Evolutionary conservation across 495 filamentous ascomycete genomes (phyloP), one percentile per base, ranked within the genome.

Genomic region (Penicillium tannophilum): DNA sequence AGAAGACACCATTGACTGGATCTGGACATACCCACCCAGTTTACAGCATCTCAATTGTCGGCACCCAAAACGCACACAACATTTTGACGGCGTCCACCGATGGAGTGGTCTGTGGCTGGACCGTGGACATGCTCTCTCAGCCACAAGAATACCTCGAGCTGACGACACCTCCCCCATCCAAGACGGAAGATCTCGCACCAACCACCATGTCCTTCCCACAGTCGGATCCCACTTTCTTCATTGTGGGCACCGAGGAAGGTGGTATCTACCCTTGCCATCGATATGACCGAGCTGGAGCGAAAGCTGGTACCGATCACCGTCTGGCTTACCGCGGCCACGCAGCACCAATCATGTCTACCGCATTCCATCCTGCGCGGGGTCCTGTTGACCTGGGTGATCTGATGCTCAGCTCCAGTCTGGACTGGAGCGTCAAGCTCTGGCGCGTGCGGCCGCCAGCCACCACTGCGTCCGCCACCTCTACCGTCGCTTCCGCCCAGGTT

Each of bases 341-440:
- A 42, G 94, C 92, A 8, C 94, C 94, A 10, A 91, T 99, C 65
- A 98, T 97, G 90, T 92, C 89, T 14, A 87, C 97, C 20, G 86
- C 92, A 66, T 99, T 97, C 78, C 94, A 99, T 65, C 95, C 94
- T 1, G 88, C 90, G 5, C 86, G 89, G 8, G 94, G 94, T 9
- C 89, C 89, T 3, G 86, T 97, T 42, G 95, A 99, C 71, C 86
- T 99, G n/a, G 92, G 93, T 28, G 95, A 99, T 61, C 79, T 99
- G 3, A 89, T 98, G 45, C 82, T 99, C 33, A 90, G 87, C 23
- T 86, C 88, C 12, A 90, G 87, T 44, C 78, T 98, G 12, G 94
- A 99, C 77, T 99, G 94, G 94, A 93, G 87, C 65, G 92, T 97
- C 57, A 97, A 95, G 74, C 79, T 99, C 24, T 99, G 94, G 94